Evolutionary conservation across 2,329 filamentous ascomycete genomes (phyloP).

Genomic region (Exophiala mesophila): DNA sequence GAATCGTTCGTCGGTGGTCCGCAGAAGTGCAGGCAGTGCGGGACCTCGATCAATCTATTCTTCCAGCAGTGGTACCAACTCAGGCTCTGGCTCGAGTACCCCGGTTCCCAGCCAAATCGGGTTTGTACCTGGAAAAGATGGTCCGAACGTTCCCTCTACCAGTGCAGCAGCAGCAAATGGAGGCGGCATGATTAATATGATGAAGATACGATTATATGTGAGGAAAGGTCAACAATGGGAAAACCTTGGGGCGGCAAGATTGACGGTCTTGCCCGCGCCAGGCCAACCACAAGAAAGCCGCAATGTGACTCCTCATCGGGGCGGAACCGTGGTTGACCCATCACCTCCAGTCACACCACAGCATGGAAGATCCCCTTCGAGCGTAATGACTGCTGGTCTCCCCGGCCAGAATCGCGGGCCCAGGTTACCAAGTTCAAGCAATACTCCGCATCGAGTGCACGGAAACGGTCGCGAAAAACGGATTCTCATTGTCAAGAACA

Average conservation of each 20-base stretch:
- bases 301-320: conserved; percentile 20
- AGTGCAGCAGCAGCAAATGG: conserved; percentile 46
- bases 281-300: conserved; percentile 20
- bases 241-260: conserved; percentile 76
- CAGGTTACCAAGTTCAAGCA: conserved; percentile 24
- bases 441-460: conserved; percentile 39
- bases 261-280: conserved; percentile 69
- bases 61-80: conserved; percentile 30
- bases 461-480: conserved; percentile 74
- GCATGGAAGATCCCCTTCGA: conserved; percentile 28
- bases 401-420: conserved; percentile 27
- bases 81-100: conserved; percentile 36
- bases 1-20: conserved; percentile 64
- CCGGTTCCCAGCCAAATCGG: conserved; percentile 37
- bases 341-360: conserved; percentile 16
- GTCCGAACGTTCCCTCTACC: conserved; percentile 35
- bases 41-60: conserved; percentile 49
- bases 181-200: conserved; percentile 64
- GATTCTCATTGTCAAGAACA: conserved; percentile 68
- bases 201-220: conserved; percentile 81
- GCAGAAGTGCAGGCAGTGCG: conserved; percentile 33
- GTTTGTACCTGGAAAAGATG: conserved; percentile 53
- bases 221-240: conserved; percentile 77
- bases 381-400: conserved; percentile 20
- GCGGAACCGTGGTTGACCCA: conserved; percentile 17